Evolutionary conservation across 2,329 filamentous ascomycete genomes (phyloP).

Genomic region (Hansfordia pulvinata): DNA sequence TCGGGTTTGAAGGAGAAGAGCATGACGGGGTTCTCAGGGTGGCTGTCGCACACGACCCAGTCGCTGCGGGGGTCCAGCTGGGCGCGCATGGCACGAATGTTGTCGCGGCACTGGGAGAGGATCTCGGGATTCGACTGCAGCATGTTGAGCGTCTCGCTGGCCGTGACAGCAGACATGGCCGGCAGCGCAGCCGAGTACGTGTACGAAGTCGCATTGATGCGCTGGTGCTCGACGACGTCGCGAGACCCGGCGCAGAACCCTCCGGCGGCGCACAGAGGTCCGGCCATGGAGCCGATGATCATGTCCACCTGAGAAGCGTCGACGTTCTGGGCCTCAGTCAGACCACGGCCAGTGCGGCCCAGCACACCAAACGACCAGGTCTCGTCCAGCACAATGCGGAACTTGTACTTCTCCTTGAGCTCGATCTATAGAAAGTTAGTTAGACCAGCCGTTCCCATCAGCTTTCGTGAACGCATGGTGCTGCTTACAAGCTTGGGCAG

Average conservation of each 20-base stretch:
- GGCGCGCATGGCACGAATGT: slow-evolving; percentile 70
- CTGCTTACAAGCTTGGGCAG: slow-evolving; percentile 66
- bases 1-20: slow-evolving; percentile 74
- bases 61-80: slow-evolving; percentile 90
- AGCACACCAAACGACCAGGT: slow-evolving; percentile 95
- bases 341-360: slow-evolving; percentile 76
- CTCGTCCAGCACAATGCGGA: slow-evolving; percentile 93
- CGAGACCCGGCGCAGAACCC: slow-evolving; percentile 89
- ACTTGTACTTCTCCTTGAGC: slow-evolving; percentile 92
- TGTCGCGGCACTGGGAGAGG: slow-evolving; percentile 65
- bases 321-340: slow-evolving; percentile 94
- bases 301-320: slow-evolving; percentile 90
- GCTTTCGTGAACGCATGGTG: slow-evolving; percentile 1
- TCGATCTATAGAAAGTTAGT: slow-evolving; percentile 46
- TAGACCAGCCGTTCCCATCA: slow-evolving; percentile 4
- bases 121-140: slow-evolving; percentile 81
- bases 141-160: slow-evolving; percentile 77
- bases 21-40: slow-evolving; percentile 75
- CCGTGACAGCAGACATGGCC: slow-evolving; percentile 88
- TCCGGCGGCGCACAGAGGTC: slow-evolving; percentile 80
- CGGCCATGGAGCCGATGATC: slow-evolving; percentile 87
- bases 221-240: slow-evolving; percentile 92
- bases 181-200: slow-evolving; percentile 93
- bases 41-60: slow-evolving; percentile 75
- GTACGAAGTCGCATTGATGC: slow-evolving; percentile 82